Conservation (phyloP, 1,139 yeast species). For the Wickerhamomyces sp. region DNA sequence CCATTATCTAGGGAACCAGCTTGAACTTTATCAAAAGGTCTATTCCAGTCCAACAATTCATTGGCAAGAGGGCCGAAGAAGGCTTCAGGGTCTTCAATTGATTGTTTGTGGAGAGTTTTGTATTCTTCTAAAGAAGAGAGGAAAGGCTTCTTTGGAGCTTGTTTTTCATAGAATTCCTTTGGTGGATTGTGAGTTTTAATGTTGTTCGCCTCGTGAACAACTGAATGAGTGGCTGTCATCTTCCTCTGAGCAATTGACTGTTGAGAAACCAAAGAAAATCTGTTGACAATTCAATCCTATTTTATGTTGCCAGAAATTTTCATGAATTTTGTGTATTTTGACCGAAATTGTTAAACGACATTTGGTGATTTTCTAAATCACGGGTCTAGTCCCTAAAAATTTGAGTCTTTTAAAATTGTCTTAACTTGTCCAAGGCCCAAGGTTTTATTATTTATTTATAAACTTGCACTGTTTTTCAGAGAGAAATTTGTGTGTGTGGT, state of each 20-base stretch:
- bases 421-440: no score
- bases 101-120: constrained; percentile 65
- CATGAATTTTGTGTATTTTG: neutral
- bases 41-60: constrained; percentile 80
- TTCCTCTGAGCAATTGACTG: neutral
- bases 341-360: neutral
- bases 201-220: constrained; percentile 82
- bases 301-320: neutral
- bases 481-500: no score
- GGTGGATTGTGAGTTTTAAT: constrained; percentile 66
- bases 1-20: constrained; percentile 74
- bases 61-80: constrained; percentile 84
- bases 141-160: constrained; percentile 50
- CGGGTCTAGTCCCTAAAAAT: no score
- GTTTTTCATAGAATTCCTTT: constrained; percentile 66
- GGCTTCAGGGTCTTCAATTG: constrained; percentile 74
- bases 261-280: neutral
- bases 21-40: constrained; percentile 69
- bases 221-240: constrained; percentile 26
- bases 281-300: neutral
- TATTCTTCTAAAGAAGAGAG: constrained; percentile 61
- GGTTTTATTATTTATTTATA: no score
- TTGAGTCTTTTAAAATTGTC: no score
- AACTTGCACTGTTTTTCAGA: no score
- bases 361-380: neutral